phyloP scores from a whole-genome alignment of 2,329 filamentous ascomycete genomes.

The Grosmannia huntii region DNA sequence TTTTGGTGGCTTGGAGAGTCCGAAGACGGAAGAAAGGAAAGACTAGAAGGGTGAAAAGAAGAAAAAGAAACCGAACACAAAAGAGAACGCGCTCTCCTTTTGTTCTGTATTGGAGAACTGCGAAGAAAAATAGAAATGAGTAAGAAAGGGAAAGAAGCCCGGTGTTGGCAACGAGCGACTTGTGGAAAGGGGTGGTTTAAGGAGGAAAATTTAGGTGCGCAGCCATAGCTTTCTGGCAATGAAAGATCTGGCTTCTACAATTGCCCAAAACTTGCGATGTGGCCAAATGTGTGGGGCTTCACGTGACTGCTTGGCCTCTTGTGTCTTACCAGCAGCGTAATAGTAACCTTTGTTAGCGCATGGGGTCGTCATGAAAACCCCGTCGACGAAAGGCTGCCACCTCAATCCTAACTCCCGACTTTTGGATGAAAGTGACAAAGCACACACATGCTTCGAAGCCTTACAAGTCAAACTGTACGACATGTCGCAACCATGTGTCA shows the following conservation, averaged over 20 bases:
- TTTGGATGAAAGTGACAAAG: not conserved
- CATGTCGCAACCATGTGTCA: slow-evolving; percentile 22
- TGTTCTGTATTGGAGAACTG: not conserved
- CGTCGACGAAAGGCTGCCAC: not conserved
- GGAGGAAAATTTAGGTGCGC: slow-evolving; percentile 6
- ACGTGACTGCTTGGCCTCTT: slow-evolving; percentile 9
- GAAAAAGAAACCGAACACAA: not conserved
- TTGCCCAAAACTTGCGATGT: slow-evolving; percentile 15
- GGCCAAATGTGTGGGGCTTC: slow-evolving; percentile 12
- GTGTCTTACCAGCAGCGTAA: not conserved
- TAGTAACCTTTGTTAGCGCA: not conserved
- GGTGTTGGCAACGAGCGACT: slow-evolving; percentile 3
- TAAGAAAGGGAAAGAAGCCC: not conserved
- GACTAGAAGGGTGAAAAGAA: not conserved
- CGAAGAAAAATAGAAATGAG: not conserved
- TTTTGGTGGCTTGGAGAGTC: slow-evolving; percentile 12
- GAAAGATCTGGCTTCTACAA: slow-evolving; percentile 20
- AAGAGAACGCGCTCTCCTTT: slow-evolving; percentile 2
- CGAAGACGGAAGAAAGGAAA: not conserved
- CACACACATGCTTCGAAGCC: slow-evolving; percentile 1
- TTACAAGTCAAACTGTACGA: slow-evolving; percentile 4
- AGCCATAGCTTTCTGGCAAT: slow-evolving; percentile 1
- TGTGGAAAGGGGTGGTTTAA: not conserved
- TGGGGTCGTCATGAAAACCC: not conserved
- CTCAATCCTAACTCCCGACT: too few species aligned